Percentiles rank a stretch among this genome's conserved stretches.
Conservation (phyloP, 2,329 filamentous ascomycete genomes). For the Ophiostoma angusticollis region DNA sequence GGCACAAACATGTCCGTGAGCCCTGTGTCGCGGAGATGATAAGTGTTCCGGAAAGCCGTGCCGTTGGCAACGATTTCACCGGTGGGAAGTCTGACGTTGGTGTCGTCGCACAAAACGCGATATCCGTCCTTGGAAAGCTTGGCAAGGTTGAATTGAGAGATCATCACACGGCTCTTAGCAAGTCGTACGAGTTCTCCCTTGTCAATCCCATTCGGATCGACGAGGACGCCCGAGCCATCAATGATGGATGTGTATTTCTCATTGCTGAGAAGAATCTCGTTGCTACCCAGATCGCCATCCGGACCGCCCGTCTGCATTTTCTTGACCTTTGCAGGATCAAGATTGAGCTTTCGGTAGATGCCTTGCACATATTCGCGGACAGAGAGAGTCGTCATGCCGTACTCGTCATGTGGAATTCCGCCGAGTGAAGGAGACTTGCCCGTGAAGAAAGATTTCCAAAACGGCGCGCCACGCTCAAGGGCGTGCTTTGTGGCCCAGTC, state of each 20-base stretch:
- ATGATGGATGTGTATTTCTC: conserved; percentile 93
- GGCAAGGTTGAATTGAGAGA: conserved; percentile 68
- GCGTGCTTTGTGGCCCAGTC: conserved; percentile 99
- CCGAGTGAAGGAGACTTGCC: conserved; percentile 94
- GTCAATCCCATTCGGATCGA: conserved; percentile 83
- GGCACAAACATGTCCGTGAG: conserved; percentile 85
- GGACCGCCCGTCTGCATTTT: conserved; percentile 98
- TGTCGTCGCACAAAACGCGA: conserved; percentile 83
- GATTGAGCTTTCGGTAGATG: conserved; percentile 89
- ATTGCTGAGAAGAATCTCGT: conserved; percentile 90
- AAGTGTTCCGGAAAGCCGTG: conserved; percentile 93
- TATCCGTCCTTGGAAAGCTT: conserved; percentile 86
- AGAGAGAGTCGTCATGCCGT: conserved; percentile 96
- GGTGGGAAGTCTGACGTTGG: conserved; percentile 70
- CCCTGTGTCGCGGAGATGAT: conserved; percentile 70
- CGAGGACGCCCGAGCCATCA: conserved; percentile 90
- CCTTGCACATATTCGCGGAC: conserved; percentile 93
- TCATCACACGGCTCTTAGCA: conserved; percentile 80
- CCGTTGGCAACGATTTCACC: conserved; percentile 85
- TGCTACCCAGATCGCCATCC: conserved; percentile 91
- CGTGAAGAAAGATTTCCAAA: conserved; percentile 99
- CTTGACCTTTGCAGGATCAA: conserved; percentile 70
- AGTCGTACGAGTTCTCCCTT: conserved; percentile 70
- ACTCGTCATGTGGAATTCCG: conserved; percentile 89
- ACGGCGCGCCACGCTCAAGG: conserved; percentile 71